These are phyloP conservation scores for Pythium utonaiense DNA, from an alignment of 352 stramenopile species.

Conservation along the genomic window DNA sequence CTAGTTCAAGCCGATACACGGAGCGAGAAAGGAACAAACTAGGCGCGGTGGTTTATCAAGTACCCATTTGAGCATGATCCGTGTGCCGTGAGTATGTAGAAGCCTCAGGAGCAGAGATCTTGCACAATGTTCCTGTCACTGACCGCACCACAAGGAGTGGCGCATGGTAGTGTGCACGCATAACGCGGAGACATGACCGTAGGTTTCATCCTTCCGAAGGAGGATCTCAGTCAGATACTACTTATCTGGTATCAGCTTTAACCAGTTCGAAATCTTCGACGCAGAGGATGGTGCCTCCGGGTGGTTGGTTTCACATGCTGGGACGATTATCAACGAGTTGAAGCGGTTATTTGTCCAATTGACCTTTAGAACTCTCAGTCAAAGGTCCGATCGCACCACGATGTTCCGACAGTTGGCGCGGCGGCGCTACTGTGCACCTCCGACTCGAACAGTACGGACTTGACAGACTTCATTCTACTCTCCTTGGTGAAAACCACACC, in stretches of 20 bases:
- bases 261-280: not conserved
- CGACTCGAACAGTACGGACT: not conserved
- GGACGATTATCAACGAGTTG: not conserved
- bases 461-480: not conserved
- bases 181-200: not conserved
- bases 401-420: not conserved
- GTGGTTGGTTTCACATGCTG: not conserved
- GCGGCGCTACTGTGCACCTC: not conserved
- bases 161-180: conserved; percentile 2
- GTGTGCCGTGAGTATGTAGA: conserved; percentile 2
- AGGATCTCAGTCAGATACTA: not conserved
- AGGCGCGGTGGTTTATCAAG: not conserved
- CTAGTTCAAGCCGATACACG: not conserved
- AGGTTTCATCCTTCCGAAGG: not conserved
- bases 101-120: not conserved
- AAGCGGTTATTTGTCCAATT: not conserved
- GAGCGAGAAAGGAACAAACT: not conserved
- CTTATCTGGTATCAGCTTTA: not conserved
- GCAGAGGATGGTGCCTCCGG: not conserved
- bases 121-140: not conserved
- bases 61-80: not conserved
- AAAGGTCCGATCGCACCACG: not conserved
- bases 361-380: not conserved
- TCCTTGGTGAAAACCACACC: too few relatives aligned
- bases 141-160: conserved; percentile 2